These are phyloP conservation scores for Yamagishiella unicocca DNA, from an alignment of 139 green algal genomes.

Conservation along the genomic window DNA sequence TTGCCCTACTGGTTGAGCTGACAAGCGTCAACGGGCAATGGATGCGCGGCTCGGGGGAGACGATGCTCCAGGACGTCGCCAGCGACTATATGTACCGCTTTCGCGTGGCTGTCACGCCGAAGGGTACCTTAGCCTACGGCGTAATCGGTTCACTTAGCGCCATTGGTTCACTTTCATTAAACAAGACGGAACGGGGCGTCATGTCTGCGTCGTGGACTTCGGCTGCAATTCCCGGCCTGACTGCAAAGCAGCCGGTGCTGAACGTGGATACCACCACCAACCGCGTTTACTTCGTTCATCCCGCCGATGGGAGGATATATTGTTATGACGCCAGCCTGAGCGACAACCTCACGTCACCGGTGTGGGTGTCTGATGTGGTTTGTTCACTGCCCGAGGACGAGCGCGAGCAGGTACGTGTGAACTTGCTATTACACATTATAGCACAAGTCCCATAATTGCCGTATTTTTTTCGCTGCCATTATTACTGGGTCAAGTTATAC, in stretches of 20 bases:
- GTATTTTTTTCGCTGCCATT: too few species aligned
- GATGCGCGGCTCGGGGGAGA: neutral
- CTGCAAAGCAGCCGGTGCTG: neutral
- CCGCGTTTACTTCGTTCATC: constrained; percentile 21
- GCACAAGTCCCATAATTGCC: too few species aligned
- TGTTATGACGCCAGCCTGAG: neutral
- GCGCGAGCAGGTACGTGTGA: neutral
- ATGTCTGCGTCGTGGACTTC: neutral
- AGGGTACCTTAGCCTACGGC: neutral
- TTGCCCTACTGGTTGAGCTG: too few species aligned
- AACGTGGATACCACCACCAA: constrained; percentile 8
- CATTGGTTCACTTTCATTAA: neutral
- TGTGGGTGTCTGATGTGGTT: neutral
- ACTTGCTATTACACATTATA: too few species aligned
- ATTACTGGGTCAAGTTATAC: too few species aligned
- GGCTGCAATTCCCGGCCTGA: neutral
- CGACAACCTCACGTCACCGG: neutral
- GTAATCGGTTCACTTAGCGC: neutral
- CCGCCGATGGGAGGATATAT: neutral
- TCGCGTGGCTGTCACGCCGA: constrained; percentile 5
- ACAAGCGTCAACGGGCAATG: neutral
- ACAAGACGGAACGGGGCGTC: neutral
- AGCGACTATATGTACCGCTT: constrained; percentile 15
- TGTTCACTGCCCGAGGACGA: neutral
- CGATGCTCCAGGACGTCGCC: neutral